phyloP scores from a whole-genome alignment of 108 stramenopile species.

The Conticribra guillardii region DNA sequence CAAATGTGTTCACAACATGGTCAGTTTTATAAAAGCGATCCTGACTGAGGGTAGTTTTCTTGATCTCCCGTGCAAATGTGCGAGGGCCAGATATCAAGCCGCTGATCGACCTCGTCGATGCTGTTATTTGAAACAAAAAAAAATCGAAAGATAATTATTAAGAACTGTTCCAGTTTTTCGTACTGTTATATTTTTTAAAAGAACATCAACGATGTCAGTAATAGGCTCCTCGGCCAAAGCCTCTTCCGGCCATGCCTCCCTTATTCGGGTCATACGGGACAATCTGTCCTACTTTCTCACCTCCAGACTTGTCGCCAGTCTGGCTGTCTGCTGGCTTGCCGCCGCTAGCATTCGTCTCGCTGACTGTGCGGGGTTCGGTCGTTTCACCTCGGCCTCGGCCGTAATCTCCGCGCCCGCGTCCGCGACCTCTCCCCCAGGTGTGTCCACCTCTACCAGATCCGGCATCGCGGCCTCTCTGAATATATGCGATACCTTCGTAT shows the following conservation, averaged over 20 bases:
- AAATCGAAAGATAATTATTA: background rate
- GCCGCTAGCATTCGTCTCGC: background rate
- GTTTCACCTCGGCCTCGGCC: background rate
- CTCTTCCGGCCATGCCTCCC: background rate
- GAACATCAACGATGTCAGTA: background rate
- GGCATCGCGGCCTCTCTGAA: background rate
- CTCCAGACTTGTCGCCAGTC: too few species aligned
- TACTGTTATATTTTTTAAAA: background rate
- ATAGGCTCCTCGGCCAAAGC: background rate
- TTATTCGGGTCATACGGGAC: background rate
- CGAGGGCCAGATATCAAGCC: background rate
- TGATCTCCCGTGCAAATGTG: background rate
- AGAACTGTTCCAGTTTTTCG: background rate
- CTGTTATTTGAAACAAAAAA: background rate
- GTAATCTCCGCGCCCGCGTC: too few species aligned
- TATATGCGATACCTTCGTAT: background rate
- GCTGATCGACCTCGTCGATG: too few species aligned
- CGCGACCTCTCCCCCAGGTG: too few species aligned
- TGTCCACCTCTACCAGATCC: too few species aligned
- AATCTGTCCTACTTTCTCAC: too few species aligned
- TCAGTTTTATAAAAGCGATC: conserved; percentile 1
- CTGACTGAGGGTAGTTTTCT: background rate
- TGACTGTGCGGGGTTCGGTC: background rate
- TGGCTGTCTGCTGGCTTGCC: too few species aligned
- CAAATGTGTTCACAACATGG: background rate